These are phyloP conservation scores for Circinella minor DNA, from an alignment of 371 early-diverging fungal species.

Conservation along the genomic window DNA sequence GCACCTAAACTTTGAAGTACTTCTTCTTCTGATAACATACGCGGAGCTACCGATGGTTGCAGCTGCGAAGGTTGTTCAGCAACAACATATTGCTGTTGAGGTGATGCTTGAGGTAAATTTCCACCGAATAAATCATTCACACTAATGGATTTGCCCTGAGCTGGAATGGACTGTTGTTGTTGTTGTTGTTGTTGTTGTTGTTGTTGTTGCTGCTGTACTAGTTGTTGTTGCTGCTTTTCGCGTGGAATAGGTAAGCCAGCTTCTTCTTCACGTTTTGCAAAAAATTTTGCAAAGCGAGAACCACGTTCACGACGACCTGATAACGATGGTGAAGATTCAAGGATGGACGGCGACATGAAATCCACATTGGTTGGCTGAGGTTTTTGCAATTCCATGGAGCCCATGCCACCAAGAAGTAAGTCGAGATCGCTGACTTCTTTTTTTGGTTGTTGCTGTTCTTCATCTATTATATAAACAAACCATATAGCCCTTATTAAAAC, in stretches of 20 bases:
- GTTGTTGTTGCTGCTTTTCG: slow-evolving; percentile 14
- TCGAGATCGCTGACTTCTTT: slow-evolving; percentile 12
- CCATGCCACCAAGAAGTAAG: slow-evolving; percentile 16
- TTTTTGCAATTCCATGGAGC: slow-evolving; percentile 16
- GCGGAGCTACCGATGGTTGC: slow-evolving; percentile 19
- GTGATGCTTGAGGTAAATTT: slow-evolving; percentile 11
- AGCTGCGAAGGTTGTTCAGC: not conserved
- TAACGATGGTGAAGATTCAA: slow-evolving; percentile 25
- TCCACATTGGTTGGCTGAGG: not conserved
- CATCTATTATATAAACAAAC: not conserved
- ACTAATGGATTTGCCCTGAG: slow-evolving; percentile 42
- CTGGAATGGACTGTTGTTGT: slow-evolving; percentile 18
- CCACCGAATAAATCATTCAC: slow-evolving; percentile 61
- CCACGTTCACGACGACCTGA: slow-evolving; percentile 46
- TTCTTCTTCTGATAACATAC: slow-evolving; percentile 67
- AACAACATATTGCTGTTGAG: not conserved
- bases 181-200: not conserved
- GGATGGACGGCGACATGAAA: slow-evolving; percentile 9
- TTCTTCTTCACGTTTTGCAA: slow-evolving; percentile 53
- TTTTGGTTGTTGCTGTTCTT: not conserved
- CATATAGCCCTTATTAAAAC: not conserved
- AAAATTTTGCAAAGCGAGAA: slow-evolving; percentile 71
- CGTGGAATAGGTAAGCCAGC: not conserved
- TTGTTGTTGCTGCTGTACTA: not conserved
- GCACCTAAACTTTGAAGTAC: slow-evolving; percentile 59